These are phyloP conservation scores for Apiospora rasikravindrae DNA, from an alignment of 2,329 filamentous ascomycete species.

Conservation along the genomic window DNA sequence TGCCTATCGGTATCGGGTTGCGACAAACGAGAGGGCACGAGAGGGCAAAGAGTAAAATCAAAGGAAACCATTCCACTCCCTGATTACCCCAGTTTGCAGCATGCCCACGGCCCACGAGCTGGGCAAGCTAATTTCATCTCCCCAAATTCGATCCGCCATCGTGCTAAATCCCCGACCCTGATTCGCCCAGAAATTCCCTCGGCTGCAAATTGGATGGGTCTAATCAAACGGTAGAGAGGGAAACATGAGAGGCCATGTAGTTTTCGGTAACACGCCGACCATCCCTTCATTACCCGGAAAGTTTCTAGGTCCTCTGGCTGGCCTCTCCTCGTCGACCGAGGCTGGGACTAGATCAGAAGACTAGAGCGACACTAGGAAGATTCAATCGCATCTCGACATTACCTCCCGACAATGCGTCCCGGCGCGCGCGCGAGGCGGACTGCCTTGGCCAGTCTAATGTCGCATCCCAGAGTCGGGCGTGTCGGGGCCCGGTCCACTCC, in stretches of 20 bases:
- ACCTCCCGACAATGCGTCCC: slow-evolving; percentile 8
- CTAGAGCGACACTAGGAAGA: neutral
- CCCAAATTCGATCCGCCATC: slow-evolving; percentile 17
- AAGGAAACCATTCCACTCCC: neutral
- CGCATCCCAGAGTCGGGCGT: neutral
- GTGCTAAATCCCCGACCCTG: neutral
- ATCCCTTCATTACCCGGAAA: slow-evolving; percentile 6
- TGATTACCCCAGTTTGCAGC: slow-evolving; percentile 10
- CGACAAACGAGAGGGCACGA: neutral
- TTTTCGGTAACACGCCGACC: slow-evolving; percentile 7
- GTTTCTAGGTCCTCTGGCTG: neutral
- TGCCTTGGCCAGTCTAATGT: neutral
- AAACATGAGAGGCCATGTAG: neutral
- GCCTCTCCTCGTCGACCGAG: neutral
- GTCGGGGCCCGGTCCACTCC: neutral
- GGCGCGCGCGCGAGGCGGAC: slow-evolving; percentile 9
- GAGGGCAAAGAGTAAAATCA: neutral
- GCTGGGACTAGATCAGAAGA: neutral
- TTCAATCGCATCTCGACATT: neutral
- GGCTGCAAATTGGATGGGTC: neutral
- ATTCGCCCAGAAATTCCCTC: slow-evolving; percentile 14
- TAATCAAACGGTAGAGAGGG: slow-evolving; percentile 9
- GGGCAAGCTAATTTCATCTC: slow-evolving; percentile 15
- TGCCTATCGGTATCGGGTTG: neutral
- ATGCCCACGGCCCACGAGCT: slow-evolving; percentile 2